Base-by-base conservation (phyloP, 2,329 filamentous ascomycete species). In the Diaporthe nobilis region DNA sequence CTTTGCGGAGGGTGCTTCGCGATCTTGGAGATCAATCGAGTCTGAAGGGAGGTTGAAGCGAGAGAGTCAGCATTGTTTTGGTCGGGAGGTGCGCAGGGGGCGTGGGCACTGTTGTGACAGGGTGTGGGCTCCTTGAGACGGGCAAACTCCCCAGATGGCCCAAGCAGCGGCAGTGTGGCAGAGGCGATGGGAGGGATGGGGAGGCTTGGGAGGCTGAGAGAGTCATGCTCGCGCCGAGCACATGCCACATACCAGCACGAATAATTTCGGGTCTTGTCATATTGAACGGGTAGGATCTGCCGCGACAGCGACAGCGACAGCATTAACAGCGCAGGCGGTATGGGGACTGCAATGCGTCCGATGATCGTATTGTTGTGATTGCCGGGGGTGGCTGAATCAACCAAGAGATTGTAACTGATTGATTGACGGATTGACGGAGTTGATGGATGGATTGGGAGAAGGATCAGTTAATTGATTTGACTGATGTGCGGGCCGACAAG, bases 21-120 rank as follows among this genome's bases (percentile, higher is more conserved):
- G 94, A 85, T 95, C 92, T 89, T 98, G 97, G 71, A 98, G 92
- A 86, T 98, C 97, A 86, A 98, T 94, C 78, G 96, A 97, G 87
- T 98, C 96, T 98, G 85, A 77, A 75, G 42, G 57, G 57, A 31
- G 22, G 60, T 72, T 79, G 77, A 76, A 77, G 78, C 74, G 72
- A 75, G 76, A 79, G 71, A 74, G 79, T 84, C 77, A 84, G 82
- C 79, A 78, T 49, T 37, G n/a, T 60, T 73, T 42, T 34, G 73
- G 12, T 31, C 58, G 61, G 71, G 37, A 49, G 42, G 42, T 47
- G 61, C 20, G 39, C 51, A 60, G 68, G 73, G 73, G 63, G 73
- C 72, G 47, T 60, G 58, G 72, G 42, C 72, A 47, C 49, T 73
- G 53, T 8, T 67, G 57, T 42, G 37, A 68, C 57, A 65, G 55